Evolutionary conservation across 164 flowering plant species (phyloP), one percentile per base, ranked within the genome.

Genomic region (Akebia trifoliata): DNA sequence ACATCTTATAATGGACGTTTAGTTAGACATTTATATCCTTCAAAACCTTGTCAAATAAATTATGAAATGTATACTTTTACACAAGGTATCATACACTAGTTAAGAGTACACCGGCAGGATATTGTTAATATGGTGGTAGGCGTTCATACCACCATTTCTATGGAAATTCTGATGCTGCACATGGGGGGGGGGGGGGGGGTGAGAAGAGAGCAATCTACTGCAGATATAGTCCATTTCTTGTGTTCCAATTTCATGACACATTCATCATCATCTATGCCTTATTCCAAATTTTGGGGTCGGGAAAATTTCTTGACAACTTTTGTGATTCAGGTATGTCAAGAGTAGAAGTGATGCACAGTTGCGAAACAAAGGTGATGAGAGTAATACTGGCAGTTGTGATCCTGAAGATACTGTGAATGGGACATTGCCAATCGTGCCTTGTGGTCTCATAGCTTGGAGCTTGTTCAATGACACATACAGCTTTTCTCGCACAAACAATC

Each of bases 381-480:
- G 44, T 59, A 60, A 72, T 0, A 70, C 75, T 6, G 51, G 58
- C 24, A 36, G 52, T 40, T 89, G 97, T 60, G 66, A 76, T 18
- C 97, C 98, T 26, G 92, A 93, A 69, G 83, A 56, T 2, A 37
- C 44, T 18, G 8, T 29, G 0, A 62, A 66, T 10, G 6, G 3
- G 56, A 75, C 72, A 0, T 17, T 21, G 11, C 68, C 90, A 4
- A 85, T 85, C 64, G 91, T 90, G 43, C 99, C 96, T 21, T 94
- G 98, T 71, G 99, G 99, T 69, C 91, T 94, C 39, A 84, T 94
- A 37, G 91, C 90, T 8, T 85, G 93, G 93, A 89, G 91, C 71
- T 69, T 94, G 74, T 94, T 94, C 65, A 94, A 94, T 63, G 99
- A 90, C 62, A 94, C 96, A 15, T 94, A 87, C 55, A 74, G 25